Evolutionary conservation across 2,329 filamentous ascomycete species (phyloP).

Genomic region (Xylariaceae sp.): DNA sequence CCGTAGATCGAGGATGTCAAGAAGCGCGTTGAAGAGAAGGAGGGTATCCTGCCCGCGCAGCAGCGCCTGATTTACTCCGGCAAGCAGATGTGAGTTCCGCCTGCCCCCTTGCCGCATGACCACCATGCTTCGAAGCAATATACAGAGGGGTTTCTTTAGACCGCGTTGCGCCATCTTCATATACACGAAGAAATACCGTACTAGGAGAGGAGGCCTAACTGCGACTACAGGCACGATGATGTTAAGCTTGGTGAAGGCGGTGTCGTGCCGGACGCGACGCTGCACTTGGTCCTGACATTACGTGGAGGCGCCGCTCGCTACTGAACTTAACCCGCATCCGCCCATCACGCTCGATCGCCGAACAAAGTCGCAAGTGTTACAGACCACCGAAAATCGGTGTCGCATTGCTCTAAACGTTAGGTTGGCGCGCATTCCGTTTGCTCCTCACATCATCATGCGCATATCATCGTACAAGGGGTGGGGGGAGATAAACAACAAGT

Average conservation of each 20-base stretch:
- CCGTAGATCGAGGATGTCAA: constrained; percentile 87
- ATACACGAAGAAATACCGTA: not conserved
- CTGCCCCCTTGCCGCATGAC: not conserved
- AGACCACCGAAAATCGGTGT: not conserved
- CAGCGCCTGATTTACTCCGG: constrained; percentile 94
- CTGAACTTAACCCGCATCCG: not conserved
- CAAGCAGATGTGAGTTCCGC: constrained; percentile 79
- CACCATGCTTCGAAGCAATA: not conserved
- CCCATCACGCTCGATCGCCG: not conserved
- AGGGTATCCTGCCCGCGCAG: constrained; percentile 94
- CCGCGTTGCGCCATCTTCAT: not conserved
- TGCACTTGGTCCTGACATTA: constrained; percentile 92
- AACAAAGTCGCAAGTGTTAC: not conserved
- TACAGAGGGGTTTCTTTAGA: not conserved
- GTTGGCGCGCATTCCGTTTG: too few species aligned
- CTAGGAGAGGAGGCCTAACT: not conserved
- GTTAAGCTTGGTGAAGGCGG: constrained; percentile 88
- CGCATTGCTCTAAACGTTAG: not conserved
- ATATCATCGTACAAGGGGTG: too few species aligned
- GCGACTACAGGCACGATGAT: constrained; percentile 72
- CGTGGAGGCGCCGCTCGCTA: constrained; percentile 57
- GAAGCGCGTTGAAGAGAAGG: constrained; percentile 98
- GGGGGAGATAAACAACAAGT: too few species aligned
- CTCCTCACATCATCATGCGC: too few species aligned
- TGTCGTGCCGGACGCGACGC: constrained; percentile 84